Evolutionary conservation across 768 basidiomycete genomes (phyloP), one percentile per base, ranked within the genome.

Genomic region (Austroboletus festivus): DNA sequence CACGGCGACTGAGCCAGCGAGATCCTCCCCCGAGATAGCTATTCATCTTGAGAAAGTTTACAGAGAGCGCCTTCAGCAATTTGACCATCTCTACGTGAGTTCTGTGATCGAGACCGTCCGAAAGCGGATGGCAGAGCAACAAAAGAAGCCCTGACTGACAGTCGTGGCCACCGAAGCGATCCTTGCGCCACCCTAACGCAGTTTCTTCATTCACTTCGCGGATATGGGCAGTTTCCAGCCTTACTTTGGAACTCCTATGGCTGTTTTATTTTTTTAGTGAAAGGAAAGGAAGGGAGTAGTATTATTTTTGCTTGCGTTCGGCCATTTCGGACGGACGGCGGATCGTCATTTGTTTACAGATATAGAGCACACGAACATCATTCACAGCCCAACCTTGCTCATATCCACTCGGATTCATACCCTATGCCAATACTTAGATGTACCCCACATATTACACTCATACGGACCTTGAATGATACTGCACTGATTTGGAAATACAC

Each of bases 11-110:
- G 50, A 56, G 44, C 57, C 59, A 31, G 61, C 64, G 5, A 53
- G 47, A 45, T 64, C 48, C n/a, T 55, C 64, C 11, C 42, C 50
- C 31, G 62, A 59, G 40, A 50, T 67, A 41, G 63, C 63, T 15
- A 33, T 12, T 33, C 64, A 64, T 26, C 44, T 67, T 18, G 59
- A 66, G 39, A 64, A 59, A 31, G 53, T 30, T 2, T 64, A 64
- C 53, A 57, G 37, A 44, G 64, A 64, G 42, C 62, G 59, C 23
- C 62, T 64, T 35, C 59, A 67, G 40, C 64, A 67, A 54, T 64
- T 67, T 46, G 63, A 67, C 44, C 62, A 64, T 42, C 59, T 64
- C 53, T 64, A 67, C 49, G 64, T 64, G 53, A 59, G 62, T 42
- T 64, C 63, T 20, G 65, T 64, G 38, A 41, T 64, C 37, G 64